Evolutionary conservation across 202 grass and related monocot species (phyloP), one percentile per base, ranked within the genome.

Genomic region (Setaria viridis): DNA sequence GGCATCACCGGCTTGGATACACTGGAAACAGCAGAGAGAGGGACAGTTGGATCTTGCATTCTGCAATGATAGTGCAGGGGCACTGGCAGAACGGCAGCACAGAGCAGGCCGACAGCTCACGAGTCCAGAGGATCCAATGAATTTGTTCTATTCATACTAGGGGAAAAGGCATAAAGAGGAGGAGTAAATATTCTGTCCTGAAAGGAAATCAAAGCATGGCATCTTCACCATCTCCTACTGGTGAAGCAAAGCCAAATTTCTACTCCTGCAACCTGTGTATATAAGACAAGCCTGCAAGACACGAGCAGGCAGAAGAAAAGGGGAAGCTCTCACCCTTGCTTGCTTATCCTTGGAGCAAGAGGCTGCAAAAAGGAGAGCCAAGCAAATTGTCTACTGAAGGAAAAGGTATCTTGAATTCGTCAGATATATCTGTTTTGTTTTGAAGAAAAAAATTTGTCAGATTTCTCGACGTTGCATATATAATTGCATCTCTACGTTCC

Each of bases 61-160:
- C 66, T 29, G 20, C 41, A 70, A 14, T 17, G 35, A 42, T 17
- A 8, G 16, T 15, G 55, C 80, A 41, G n/a, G 41, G 49, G 5
- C 33, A 11, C 42, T 11, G 67, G 30, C 5, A 60, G 32, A 5
- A 7, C n/a, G n/a, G 69, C 57, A 11, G 69, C 57, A 11, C 70
- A 34, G 15, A 7, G 30, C 42, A 56, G 75, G 21, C 43, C 71
- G 57, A 86, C 77, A 80, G 77, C 77, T 80, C 84, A 80, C 30
- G 35, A 17, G 21, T 17, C 39, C 45, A 80, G 84, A 80, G 84
- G 57, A 80, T 80, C 69, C 77, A 33, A 72, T 86, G 84, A 42
- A 65, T 48, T 64, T 64, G 45, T 86, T 79, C n/a, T 63, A 34
- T 80, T 70, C 39, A 29, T 70, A 37, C 33, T 0, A 17, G 48